These are phyloP conservation scores for Cyberlindnera xylosilytica DNA, from an alignment of 805 yeast genomes.

Conservation along the genomic window DNA sequence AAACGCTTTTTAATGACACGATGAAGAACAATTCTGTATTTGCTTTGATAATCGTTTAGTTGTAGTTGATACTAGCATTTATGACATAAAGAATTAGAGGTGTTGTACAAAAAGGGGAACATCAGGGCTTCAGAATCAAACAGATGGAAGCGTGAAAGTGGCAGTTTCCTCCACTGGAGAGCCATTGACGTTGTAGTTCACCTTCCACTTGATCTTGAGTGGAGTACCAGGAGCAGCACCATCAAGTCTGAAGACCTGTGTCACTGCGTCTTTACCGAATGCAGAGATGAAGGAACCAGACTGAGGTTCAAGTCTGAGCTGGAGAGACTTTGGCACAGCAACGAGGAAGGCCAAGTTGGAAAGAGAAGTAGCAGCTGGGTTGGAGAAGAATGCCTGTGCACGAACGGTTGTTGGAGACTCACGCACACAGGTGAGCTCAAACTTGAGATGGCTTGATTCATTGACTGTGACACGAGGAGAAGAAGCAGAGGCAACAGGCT, in stretches of 20 bases:
- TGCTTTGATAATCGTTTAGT: not conserved
- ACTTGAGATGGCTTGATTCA: slow-evolving; percentile 44
- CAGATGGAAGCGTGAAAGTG: slow-evolving; percentile 38
- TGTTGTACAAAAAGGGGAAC: too few relatives aligned
- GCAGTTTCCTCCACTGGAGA: slow-evolving; percentile 54
- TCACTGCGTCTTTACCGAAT: slow-evolving; percentile 44
- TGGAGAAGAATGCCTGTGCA: slow-evolving; percentile 51
- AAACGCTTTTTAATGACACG: not conserved
- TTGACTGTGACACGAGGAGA: slow-evolving; percentile 33
- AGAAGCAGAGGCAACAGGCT: slow-evolving; percentile 10
- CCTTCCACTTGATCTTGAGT: slow-evolving; percentile 78
- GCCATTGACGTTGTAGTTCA: slow-evolving; percentile 51
- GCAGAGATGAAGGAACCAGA: slow-evolving; percentile 51
- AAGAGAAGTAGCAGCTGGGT: slow-evolving; percentile 42
- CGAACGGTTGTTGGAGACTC: slow-evolving; percentile 35
- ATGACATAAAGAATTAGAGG: too few relatives aligned
- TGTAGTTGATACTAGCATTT: too few relatives aligned
- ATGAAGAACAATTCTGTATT: slow-evolving; percentile 1
- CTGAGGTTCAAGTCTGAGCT: slow-evolving; percentile 59
- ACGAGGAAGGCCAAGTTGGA: slow-evolving; percentile 54
- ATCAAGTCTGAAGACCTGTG: slow-evolving; percentile 46
- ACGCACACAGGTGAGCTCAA: slow-evolving; percentile 43
- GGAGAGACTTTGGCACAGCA: slow-evolving; percentile 68
- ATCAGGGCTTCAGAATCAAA: not conserved
- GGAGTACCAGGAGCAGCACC: slow-evolving; percentile 34